A percentile compares a stretch with the other conserved stretches of the same genome.
Evolutionary conservation across 176 grass and related monocot species (phyloP).

Genomic region (Carex kokanica): DNA sequence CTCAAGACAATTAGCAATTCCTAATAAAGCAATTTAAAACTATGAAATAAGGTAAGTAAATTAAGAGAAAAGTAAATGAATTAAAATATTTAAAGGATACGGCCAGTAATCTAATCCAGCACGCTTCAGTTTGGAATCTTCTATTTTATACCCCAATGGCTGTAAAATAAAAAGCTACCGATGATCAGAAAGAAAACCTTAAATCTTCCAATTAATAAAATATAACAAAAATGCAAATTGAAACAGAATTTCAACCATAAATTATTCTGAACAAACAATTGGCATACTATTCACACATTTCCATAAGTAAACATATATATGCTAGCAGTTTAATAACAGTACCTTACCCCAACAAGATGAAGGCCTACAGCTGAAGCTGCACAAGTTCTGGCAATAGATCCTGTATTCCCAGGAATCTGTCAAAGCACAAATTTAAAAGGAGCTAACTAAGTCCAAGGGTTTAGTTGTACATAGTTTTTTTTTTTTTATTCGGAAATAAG

Average conservation of each 20-base stretch:
- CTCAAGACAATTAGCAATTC: not conserved
- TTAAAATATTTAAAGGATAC: slow-evolving; percentile 56
- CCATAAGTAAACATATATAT: not conserved
- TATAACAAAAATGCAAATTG: not conserved
- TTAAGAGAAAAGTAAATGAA: slow-evolving; percentile 1
- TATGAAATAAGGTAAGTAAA: not conserved
- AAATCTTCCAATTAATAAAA: not conserved
- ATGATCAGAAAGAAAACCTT: not conserved
- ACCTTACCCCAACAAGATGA: slow-evolving; percentile 98
- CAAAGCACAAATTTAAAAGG: not conserved
- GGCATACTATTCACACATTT: not conserved
- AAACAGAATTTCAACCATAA: not conserved
- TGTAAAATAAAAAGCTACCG: slow-evolving; percentile 23
- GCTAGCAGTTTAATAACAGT: slow-evolving; percentile 30
- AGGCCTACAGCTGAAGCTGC: slow-evolving; percentile 80
- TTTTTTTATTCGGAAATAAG: no score
- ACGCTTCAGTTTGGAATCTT: slow-evolving; percentile 90
- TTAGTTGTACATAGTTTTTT: not conserved
- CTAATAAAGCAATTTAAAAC: not conserved
- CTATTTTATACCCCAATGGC: slow-evolving; percentile 93
- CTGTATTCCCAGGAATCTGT: slow-evolving; percentile 93
- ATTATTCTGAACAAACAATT: not conserved
- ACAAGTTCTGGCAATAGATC: slow-evolving; percentile 83
- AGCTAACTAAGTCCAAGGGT: not conserved
- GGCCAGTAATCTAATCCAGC: slow-evolving; percentile 98